Conservation (phyloP, 495 filamentous ascomycete species). For the Hypomontagnella submonticulosa region DNA sequence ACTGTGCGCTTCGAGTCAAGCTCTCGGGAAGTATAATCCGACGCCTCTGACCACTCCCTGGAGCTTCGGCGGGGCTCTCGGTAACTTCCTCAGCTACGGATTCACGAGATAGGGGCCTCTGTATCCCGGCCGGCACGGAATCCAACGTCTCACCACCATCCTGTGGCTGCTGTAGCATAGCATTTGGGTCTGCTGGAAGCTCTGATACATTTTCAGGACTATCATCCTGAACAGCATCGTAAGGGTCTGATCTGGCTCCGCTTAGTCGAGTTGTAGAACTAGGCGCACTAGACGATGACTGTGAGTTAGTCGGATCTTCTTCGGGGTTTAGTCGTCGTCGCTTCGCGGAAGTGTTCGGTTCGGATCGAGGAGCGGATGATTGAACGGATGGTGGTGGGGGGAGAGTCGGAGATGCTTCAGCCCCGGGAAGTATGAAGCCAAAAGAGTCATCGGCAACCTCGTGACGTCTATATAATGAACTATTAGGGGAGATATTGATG, state of each 20-base stretch:
- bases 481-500: constrained; percentile 23
- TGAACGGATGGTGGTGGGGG: constrained; percentile 24
- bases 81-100: constrained; percentile 52
- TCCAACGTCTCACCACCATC: constrained; percentile 23
- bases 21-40: constrained; percentile 43
- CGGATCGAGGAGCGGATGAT: constrained; percentile 44
- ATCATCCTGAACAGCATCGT: constrained; percentile 25
- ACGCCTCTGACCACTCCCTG: constrained; percentile 58
- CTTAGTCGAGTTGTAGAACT: constrained; percentile 35
- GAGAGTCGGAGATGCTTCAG: constrained; percentile 40
- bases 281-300: constrained; percentile 37
- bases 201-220: constrained; percentile 30
- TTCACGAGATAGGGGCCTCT: constrained; percentile 14
- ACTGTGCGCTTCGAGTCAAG: constrained; percentile 45
- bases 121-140: constrained; percentile 11
- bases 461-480: constrained; percentile 49
- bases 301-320: constrained; percentile 28
- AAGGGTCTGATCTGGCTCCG: constrained; percentile 24
- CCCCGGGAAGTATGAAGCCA: constrained; percentile 54
- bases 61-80: constrained; percentile 61
- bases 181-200: constrained; percentile 6
- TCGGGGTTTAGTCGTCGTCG: constrained; percentile 45
- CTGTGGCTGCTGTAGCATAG: constrained; percentile 12
- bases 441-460: constrained; percentile 60
- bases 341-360: constrained; percentile 57